These are phyloP conservation scores for Davidsoniella eucalypti DNA, from an alignment of 2,329 filamentous ascomycete genomes.

Conservation along the genomic window DNA sequence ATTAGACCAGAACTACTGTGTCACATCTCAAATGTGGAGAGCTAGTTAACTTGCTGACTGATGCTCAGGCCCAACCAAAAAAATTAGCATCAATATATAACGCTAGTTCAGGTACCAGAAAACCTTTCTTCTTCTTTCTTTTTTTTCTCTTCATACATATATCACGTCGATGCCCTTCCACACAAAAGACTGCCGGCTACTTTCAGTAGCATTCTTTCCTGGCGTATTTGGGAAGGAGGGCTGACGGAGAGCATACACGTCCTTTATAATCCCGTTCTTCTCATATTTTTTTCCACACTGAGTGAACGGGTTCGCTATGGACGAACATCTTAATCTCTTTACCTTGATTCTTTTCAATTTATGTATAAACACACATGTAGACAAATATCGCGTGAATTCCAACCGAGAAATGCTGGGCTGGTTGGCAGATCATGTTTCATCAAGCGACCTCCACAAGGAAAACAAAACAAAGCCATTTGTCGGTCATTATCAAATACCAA, in stretches of 20 bases:
- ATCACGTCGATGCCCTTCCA: constrained; percentile 22
- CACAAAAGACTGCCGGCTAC: constrained; percentile 10
- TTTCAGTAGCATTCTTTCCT: constrained; percentile 16
- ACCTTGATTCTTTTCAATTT: background rate
- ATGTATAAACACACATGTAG: background rate
- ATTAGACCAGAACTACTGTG: too few relatives aligned
- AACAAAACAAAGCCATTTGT: background rate
- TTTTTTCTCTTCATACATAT: constrained; percentile 33
- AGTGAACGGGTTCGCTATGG: constrained; percentile 46
- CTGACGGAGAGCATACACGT: constrained; percentile 38
- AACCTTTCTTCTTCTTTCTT: constrained; percentile 18
- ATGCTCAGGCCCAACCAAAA: background rate
- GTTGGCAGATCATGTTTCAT: too few relatives aligned
- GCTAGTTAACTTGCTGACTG: constrained; percentile 1
- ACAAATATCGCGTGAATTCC: too few relatives aligned
- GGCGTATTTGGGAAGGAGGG: constrained; percentile 14
- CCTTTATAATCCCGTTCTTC: constrained; percentile 45
- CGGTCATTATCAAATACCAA: background rate
- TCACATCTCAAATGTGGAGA: background rate
- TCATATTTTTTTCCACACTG: constrained; percentile 22
- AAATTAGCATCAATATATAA: background rate
- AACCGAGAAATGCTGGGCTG: too few relatives aligned
- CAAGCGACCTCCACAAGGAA: background rate
- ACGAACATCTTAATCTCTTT: constrained; percentile 30
- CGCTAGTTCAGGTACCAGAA: background rate